phyloP scores from a whole-genome alignment of 495 filamentous ascomycete genomes.

The Xanthoparmelia taractica region DNA sequence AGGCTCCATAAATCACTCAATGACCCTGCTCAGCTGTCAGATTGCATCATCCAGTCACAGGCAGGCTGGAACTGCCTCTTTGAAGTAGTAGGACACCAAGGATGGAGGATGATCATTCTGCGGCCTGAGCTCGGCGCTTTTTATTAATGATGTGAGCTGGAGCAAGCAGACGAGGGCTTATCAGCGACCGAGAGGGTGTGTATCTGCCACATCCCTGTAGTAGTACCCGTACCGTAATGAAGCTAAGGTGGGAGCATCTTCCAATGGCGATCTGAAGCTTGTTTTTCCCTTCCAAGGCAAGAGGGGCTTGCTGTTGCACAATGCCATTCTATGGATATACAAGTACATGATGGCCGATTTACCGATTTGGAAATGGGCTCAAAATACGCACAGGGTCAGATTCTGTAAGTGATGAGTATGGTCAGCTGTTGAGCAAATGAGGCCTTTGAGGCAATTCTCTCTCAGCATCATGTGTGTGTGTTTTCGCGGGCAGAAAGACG shows the following conservation, averaged over 20 bases:
- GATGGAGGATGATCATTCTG: background rate
- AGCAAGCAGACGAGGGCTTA: background rate
- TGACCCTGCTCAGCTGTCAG: background rate
- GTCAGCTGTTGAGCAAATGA: background rate
- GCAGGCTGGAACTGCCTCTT: conserved; percentile 11
- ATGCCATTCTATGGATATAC: background rate
- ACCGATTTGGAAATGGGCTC: too few relatives aligned
- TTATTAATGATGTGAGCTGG: background rate
- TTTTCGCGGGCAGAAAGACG: background rate
- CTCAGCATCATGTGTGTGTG: too few relatives aligned
- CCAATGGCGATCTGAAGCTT: conserved; percentile 8
- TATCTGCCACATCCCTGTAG: background rate
- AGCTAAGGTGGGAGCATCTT: background rate
- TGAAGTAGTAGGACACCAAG: background rate
- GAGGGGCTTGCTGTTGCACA: background rate
- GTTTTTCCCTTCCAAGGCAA: background rate
- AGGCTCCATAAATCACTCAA: background rate
- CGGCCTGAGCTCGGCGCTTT: conserved; percentile 15
- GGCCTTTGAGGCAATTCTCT: conserved; percentile 13
- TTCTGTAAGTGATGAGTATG: background rate
- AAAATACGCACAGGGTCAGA: background rate
- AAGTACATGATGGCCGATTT: too few relatives aligned
- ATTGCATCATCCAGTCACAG: background rate
- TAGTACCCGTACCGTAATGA: background rate
- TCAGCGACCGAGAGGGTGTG: conserved; percentile 7